These are phyloP conservation scores for Kodamaea neixiangensis DNA, from an alignment of 805 yeast genomes.

Conservation along the genomic window DNA sequence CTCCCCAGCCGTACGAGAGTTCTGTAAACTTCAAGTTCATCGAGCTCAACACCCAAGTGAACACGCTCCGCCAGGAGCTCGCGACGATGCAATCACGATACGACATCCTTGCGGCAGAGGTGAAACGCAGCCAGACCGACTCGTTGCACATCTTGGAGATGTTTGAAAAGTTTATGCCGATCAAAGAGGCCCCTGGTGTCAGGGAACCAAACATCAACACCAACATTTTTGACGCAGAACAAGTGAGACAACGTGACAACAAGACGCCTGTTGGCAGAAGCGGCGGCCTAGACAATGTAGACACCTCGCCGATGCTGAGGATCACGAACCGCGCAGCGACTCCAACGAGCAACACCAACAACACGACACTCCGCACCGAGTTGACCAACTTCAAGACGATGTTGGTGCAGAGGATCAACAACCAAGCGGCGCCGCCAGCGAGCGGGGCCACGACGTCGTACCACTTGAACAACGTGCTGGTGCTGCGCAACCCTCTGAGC, in stretches of 20 bases:
- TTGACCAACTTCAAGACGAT: slow-evolving; percentile 11
- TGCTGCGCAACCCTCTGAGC: slow-evolving; percentile 17
- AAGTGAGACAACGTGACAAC: slow-evolving; percentile 26
- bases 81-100: slow-evolving; percentile 44
- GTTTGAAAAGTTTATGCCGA: slow-evolving; percentile 29
- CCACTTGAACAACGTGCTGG: slow-evolving; percentile 12
- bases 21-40: slow-evolving; percentile 25
- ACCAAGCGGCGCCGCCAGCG: not conserved
- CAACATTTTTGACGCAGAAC: slow-evolving; percentile 14
- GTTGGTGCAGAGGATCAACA: slow-evolving; percentile 12
- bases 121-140: slow-evolving; percentile 53
- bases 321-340: slow-evolving; percentile 4
- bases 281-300: slow-evolving; percentile 9
- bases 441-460: slow-evolving; percentile 7
- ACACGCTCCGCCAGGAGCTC: slow-evolving; percentile 44
- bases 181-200: slow-evolving; percentile 6
- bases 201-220: slow-evolving; percentile 13
- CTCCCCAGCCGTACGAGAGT: slow-evolving; percentile 19
- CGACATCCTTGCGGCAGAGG: slow-evolving; percentile 50
- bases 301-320: slow-evolving; percentile 19
- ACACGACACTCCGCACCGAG: slow-evolving; percentile 9
- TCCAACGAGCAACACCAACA: slow-evolving; percentile 1
- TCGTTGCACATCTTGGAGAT: slow-evolving; percentile 53
- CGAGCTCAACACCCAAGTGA: slow-evolving; percentile 42
- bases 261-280: slow-evolving; percentile 22